Percentiles rank a stretch among this genome's conserved stretches.
phyloP scores from a whole-genome alignment of 2,329 filamentous ascomycete genomes.

The Cercospora sp. region DNA sequence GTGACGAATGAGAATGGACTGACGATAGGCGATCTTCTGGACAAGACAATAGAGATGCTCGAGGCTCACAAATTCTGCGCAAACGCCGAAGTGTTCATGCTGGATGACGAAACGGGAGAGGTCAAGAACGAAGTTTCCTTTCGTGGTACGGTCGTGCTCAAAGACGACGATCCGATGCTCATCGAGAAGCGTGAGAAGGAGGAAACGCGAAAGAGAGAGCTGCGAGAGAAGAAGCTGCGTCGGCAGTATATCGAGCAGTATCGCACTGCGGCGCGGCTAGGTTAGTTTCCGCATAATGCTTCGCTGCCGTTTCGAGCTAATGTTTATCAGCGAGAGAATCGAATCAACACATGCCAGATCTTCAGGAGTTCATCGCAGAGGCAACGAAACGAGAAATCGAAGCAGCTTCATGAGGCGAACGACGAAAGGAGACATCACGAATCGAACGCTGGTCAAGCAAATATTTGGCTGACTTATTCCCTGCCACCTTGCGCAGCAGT shows the following conservation, averaged over 20 bases:
- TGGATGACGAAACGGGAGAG: conserved; percentile 11
- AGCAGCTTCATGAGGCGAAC: not conserved
- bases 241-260: conserved; percentile 14
- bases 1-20: conserved; percentile 5
- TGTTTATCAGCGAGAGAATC: not conserved
- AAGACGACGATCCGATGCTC: conserved; percentile 9
- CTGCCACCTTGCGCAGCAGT: not conserved
- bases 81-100: conserved; percentile 11
- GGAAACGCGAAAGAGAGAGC: not conserved
- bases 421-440: not conserved
- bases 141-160: conserved; percentile 4
- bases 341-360: not conserved
- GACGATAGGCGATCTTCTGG: conserved; percentile 12
- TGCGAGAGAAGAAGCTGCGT: conserved; percentile 12
- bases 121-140: conserved; percentile 13
- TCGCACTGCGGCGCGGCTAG: not conserved
- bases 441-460: not conserved
- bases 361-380: not conserved
- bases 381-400: not conserved
- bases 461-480: no score
- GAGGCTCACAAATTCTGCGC: conserved; percentile 10
- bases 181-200: conserved; percentile 2
- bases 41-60: conserved; percentile 13
- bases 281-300: not conserved
- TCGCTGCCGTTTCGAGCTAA: not conserved